phyloP scores from a whole-genome alignment of 129 eudicot species.

The Oenanthe sinensis region DNA sequence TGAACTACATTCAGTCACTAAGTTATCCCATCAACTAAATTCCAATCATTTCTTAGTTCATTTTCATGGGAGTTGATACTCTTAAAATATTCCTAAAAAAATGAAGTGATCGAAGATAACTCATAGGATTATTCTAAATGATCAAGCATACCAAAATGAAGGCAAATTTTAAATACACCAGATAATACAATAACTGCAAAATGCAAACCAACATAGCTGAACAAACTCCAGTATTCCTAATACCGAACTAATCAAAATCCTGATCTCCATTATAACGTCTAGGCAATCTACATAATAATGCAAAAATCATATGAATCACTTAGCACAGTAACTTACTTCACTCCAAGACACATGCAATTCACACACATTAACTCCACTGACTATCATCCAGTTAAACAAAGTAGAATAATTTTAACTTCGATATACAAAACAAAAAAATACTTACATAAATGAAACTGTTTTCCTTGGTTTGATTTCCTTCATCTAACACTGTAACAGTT shows the following conservation, averaged over 20 bases:
- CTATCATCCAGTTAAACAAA: not conserved
- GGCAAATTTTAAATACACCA: not conserved
- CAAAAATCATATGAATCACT: not conserved
- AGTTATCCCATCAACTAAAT: too few relatives aligned
- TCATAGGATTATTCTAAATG: not conserved
- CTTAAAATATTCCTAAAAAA: too few relatives aligned
- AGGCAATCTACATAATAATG: not conserved
- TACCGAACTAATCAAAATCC: not conserved
- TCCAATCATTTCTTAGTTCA: not conserved
- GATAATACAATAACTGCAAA: not conserved
- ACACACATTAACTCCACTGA: not conserved
- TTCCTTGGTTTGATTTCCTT: slow-evolving; percentile 69
- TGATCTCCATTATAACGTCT: not conserved
- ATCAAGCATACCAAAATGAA: not conserved
- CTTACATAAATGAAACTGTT: slow-evolving; percentile 97
- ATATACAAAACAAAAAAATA: not conserved
- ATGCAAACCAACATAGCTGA: not conserved
- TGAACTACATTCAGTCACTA: too few relatives aligned
- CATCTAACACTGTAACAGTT: slow-evolving; percentile 65
- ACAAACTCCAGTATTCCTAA: not conserved
- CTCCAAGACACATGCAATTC: slow-evolving; percentile 1
- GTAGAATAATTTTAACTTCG: not conserved
- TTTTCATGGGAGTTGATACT: not conserved
- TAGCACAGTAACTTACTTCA: not conserved
- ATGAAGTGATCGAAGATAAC: too few relatives aligned